phyloP scores from a whole-genome alignment of 257 asterid species.

The Fraxinus americana region DNA sequence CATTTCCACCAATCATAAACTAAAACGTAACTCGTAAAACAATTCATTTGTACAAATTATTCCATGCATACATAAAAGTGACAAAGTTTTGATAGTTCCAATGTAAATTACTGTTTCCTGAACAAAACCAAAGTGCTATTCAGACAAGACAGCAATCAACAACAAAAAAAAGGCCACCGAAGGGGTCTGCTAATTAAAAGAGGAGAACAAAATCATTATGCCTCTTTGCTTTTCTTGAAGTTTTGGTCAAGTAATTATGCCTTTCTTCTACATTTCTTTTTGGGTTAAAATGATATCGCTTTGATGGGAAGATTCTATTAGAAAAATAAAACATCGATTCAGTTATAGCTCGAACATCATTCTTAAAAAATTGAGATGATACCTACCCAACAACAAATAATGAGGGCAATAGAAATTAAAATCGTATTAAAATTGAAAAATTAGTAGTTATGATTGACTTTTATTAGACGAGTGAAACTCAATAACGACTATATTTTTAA shows the following conservation, averaged over 20 bases:
- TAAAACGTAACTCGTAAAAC: slow-evolving; percentile 29
- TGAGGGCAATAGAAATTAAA: no score
- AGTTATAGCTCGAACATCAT: no score
- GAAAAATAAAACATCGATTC: no score
- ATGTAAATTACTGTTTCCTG: slow-evolving; percentile 34
- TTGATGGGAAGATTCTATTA: no score
- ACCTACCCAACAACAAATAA: no score
- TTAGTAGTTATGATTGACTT: no score
- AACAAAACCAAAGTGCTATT: slow-evolving; percentile 15
- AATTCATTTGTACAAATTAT: slow-evolving; percentile 25
- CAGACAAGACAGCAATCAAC: slow-evolving; percentile 37
- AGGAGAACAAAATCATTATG: slow-evolving; percentile 9
- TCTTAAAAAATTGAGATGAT: no score
- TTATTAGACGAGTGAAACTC: no score
- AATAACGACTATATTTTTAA: no score
- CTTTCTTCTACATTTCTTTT: not conserved
- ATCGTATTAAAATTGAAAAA: no score
- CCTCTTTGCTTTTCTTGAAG: not conserved
- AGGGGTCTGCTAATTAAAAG: not conserved
- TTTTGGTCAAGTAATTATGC: not conserved
- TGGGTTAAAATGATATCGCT: no score
- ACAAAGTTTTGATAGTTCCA: slow-evolving; percentile 37
- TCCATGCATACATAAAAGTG: no score
- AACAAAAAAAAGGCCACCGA: slow-evolving; percentile 11
- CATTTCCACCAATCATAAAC: slow-evolving; percentile 25